phyloP scores from a whole-genome alignment of 2,329 filamentous ascomycete genomes.

The Coniochaeta sp. region DNA sequence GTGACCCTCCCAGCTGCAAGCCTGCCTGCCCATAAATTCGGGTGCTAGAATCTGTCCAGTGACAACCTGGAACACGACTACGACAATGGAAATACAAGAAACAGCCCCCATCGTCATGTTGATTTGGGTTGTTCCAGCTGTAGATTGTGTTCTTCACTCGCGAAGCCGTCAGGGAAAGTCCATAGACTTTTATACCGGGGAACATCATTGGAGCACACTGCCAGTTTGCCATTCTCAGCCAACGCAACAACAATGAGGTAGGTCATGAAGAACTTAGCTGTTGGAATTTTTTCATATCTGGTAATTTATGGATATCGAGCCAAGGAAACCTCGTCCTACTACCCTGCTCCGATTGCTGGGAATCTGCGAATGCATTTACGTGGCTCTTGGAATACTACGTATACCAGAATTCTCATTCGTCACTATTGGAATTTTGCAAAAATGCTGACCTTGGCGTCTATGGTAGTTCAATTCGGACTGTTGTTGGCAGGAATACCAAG shows the following conservation, averaged over 20 bases:
- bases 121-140: neutral
- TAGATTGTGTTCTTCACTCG: neutral
- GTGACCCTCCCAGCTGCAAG: neutral
- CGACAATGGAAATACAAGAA: neutral
- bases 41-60: neutral
- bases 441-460: neutral
- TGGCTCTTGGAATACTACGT: neutral
- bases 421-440: neutral
- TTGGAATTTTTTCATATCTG: neutral
- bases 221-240: neutral
- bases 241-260: neutral
- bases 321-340: neutral
- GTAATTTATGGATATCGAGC: neutral
- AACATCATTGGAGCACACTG: neutral
- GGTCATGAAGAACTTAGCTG: neutral
- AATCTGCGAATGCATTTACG: neutral
- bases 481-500: neutral
- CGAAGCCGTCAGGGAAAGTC: neutral
- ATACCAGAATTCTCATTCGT: neutral
- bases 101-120: neutral
- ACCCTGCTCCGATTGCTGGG: neutral
- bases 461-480: neutral
- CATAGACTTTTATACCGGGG: neutral
- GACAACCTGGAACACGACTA: neutral
- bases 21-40: neutral